Percentiles rank a stretch among this genome's conserved stretches.
Evolutionary conservation across 495 filamentous ascomycete genomes (phyloP).

Genomic region (Pseudomonodictys pantanalensis): DNA sequence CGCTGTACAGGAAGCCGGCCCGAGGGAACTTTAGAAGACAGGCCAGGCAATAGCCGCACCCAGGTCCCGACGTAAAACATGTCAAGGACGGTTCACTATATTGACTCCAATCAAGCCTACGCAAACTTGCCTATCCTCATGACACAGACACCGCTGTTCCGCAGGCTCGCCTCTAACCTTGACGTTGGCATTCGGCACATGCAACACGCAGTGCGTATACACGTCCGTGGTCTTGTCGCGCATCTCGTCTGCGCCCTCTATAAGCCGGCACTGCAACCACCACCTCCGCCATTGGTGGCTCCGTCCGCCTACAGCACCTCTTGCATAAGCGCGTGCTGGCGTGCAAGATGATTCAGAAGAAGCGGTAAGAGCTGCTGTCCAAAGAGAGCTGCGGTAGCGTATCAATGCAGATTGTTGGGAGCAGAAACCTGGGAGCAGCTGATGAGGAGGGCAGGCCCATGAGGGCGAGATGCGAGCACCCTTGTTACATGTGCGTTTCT

Average conservation of each 20-base stretch:
- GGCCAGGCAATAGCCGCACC: constrained; percentile 12
- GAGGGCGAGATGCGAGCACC: neutral
- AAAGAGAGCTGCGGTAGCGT: constrained; percentile 13
- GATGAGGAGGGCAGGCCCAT: constrained; percentile 6
- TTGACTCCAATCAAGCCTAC: too few relatives aligned
- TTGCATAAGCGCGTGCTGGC: constrained; percentile 33
- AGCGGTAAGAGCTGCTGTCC: constrained; percentile 30
- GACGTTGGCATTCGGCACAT: constrained; percentile 7
- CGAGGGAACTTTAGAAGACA: constrained; percentile 25
- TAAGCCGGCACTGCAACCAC: constrained; percentile 9
- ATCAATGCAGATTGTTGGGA: constrained; percentile 33
- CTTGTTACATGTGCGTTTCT: neutral
- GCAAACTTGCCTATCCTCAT: too few relatives aligned
- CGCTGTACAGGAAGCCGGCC: constrained; percentile 17
- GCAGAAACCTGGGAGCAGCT: constrained; percentile 9
- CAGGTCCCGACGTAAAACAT: too few relatives aligned
- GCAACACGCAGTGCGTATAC: constrained; percentile 4
- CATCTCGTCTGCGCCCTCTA: constrained; percentile 1
- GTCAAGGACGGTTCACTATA: too few relatives aligned
- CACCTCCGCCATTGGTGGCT: constrained; percentile 32
- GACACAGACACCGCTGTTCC: too few relatives aligned
- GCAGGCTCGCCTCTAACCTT: neutral
- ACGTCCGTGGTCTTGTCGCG: neutral
- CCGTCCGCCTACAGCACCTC: constrained; percentile 19
- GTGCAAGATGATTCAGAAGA: constrained; percentile 35